phyloP scores from a whole-genome alignment of 768 basidiomycete genomes.

The Termitomyces heimii region DNA sequence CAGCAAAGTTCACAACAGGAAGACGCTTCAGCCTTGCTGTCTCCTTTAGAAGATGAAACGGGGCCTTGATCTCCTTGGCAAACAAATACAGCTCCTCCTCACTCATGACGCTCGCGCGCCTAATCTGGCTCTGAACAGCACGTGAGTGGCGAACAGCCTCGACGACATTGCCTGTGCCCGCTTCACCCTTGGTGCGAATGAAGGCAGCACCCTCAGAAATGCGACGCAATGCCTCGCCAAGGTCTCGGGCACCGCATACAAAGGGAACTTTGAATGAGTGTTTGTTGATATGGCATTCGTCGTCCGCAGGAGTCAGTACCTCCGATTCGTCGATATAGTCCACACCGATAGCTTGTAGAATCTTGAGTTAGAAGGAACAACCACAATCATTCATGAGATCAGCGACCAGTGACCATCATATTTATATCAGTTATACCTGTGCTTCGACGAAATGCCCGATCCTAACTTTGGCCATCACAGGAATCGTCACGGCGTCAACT shows the following conservation, averaged over 20 bases:
- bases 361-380: conserved; percentile 38
- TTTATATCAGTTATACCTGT: conserved; percentile 44
- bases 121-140: conserved; percentile 77
- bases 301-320: conserved; percentile 94
- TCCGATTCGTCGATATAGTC: conserved; percentile 97
- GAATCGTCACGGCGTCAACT: conserved; percentile 90
- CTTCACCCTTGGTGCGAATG: conserved; percentile 96
- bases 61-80: conserved; percentile 89
- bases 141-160: conserved; percentile 94
- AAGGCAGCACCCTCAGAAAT: conserved; percentile 98
- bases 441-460: conserved; percentile 99
- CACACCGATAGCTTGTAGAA: conserved; percentile 88
- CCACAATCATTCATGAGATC: conserved; percentile 4
- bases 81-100: conserved; percentile 94
- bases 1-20: conserved; percentile 96
- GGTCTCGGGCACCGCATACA: conserved; percentile 91
- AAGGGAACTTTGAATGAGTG: conserved; percentile 93
- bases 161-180: conserved; percentile 85
- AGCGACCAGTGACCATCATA: background rate
- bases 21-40: conserved; percentile 89
- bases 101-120: conserved; percentile 79
- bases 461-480: conserved; percentile 94
- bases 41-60: conserved; percentile 94
- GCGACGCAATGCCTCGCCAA: conserved; percentile 93
- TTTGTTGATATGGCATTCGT: conserved; percentile 96